A percentile compares a stretch with the other conserved stretches of the same genome.
These are phyloP conservation scores for Andalucia godoyi DNA, from an alignment of 78 protist species.

Conservation along the genomic window DNA sequence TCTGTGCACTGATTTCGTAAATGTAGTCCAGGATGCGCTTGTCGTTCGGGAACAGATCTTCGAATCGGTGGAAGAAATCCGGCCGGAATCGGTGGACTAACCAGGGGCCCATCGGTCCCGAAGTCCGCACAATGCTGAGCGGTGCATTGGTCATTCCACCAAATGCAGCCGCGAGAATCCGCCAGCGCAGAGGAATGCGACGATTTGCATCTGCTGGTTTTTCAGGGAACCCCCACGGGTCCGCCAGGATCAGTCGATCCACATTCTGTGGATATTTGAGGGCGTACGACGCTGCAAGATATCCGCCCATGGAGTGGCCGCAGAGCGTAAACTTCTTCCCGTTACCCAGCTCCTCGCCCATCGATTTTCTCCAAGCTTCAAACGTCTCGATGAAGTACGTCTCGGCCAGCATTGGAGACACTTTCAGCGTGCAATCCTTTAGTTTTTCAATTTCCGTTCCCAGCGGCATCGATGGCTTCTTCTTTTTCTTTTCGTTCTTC, in stretches of 20 bases:
- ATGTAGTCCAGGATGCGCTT: neutral
- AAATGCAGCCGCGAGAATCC: neutral
- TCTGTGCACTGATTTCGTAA: neutral
- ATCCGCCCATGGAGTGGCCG: conserved; percentile 21
- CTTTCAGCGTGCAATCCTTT: too few species aligned
- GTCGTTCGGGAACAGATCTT: neutral
- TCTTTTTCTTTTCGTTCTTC: too few species aligned
- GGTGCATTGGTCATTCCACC: neutral
- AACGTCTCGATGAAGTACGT: neutral
- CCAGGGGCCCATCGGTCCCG: neutral
- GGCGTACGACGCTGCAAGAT: conserved; percentile 6
- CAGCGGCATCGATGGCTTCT: too few species aligned
- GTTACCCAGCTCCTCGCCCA: neutral
- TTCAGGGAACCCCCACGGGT: conserved; percentile 6
- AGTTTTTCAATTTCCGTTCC: too few species aligned
- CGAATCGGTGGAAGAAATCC: neutral
- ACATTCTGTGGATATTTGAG: neutral
- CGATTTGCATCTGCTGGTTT: neutral
- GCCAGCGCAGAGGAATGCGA: neutral
- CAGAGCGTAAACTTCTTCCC: neutral
- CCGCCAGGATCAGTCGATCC: conserved; percentile 1
- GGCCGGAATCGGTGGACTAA: neutral
- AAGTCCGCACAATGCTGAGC: neutral
- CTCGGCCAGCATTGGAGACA: too few species aligned
- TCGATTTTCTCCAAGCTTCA: neutral